Evolutionary conservation across 768 basidiomycete species (phyloP), one percentile per base, ranked within the genome.

Genomic region (Termitomyces sp.): DNA sequence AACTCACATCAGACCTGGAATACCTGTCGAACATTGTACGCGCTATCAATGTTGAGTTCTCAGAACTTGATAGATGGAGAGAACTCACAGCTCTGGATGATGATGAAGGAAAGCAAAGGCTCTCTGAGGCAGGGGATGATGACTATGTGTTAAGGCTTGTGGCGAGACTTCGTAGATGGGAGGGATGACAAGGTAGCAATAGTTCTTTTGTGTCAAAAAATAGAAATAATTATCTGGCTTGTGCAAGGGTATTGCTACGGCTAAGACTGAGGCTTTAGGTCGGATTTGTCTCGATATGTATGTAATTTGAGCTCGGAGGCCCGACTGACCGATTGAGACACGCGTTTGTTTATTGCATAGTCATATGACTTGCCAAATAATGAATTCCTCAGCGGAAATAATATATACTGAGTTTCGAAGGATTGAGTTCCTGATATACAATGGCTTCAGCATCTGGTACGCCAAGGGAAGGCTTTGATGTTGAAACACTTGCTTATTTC

Each of bases 11-110:
- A 3, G 97, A 99, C 72, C 69, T 99, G 59, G 89, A 85, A 23
- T 97, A 98, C 71, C 76, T 99, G 41, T 83, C 85, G 2, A 97
- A 96, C 63, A 94, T 98, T 47, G 88, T 94, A 35, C 78, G 85
- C 47, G 94, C 93, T 28, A 76, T 98, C 50, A 94, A 95, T 65
- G 93, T 96, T 5, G 93, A 96, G 62, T 87, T 79, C 64, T 82
- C 83, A 7, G 87, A 86, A 38, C 72, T 98, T 45, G 88, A 88
- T 60, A 75, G 73, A 64, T 98, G 96, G 96, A 84, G 81, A 68
- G 80, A 81, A 50, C 85, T 76, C 53, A 76, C 79, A n/a, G 83
- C 81, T 38, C 70, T 87, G 73, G 82, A 83, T 44, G 82, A 88
- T 49, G 74, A 75, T 42, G 75, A 75, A 47, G 75, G 77, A 4